Percentiles rank a stretch among this genome's conserved stretches.
phyloP scores from a whole-genome alignment of 2,329 filamentous ascomycete genomes.

The Aspergillus luchuensis region DNA sequence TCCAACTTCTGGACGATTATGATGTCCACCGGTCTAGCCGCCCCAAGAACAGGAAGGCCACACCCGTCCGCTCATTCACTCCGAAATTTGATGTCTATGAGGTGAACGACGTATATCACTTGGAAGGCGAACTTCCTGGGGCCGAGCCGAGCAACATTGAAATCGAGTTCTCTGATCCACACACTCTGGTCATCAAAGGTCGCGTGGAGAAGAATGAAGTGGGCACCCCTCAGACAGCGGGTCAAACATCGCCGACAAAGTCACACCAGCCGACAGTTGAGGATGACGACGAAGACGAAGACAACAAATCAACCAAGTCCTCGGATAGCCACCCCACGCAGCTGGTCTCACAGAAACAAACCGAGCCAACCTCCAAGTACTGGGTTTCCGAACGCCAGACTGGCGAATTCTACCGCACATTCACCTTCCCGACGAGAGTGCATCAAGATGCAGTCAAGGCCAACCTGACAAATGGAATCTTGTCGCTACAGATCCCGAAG shows the following conservation, averaged over 20 bases:
- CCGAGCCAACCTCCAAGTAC: conserved; percentile 45
- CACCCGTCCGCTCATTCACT: conserved; percentile 35
- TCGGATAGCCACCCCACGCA: conserved; percentile 29
- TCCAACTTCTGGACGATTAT: conserved; percentile 48
- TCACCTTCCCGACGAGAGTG: conserved; percentile 58
- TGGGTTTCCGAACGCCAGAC: conserved; percentile 61
- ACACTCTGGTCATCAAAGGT: conserved; percentile 49
- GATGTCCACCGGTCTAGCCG: conserved; percentile 35
- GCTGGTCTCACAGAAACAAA: conserved; percentile 17
- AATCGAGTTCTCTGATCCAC: conserved; percentile 50
- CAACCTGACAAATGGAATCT: conserved; percentile 60
- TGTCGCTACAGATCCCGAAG: conserved; percentile 60
- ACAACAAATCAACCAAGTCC: conserved; percentile 11
- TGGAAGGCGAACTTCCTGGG: conserved; percentile 51
- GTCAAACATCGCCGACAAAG: conserved; percentile 28
- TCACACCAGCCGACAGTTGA: conserved; percentile 55
- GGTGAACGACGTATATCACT: conserved; percentile 41
- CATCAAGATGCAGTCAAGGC: conserved; percentile 62
- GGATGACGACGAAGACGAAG: conserved; percentile 48
- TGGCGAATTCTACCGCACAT: conserved; percentile 59
- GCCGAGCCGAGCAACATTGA: conserved; percentile 47
- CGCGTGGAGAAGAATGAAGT: conserved; percentile 34
- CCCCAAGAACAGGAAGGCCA: conserved; percentile 19
- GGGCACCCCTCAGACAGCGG: conserved; percentile 21
- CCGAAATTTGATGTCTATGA: conserved; percentile 51